Evolutionary conservation across 129 eudicot species (phyloP).

Genomic region (Artemisia argyi): DNA sequence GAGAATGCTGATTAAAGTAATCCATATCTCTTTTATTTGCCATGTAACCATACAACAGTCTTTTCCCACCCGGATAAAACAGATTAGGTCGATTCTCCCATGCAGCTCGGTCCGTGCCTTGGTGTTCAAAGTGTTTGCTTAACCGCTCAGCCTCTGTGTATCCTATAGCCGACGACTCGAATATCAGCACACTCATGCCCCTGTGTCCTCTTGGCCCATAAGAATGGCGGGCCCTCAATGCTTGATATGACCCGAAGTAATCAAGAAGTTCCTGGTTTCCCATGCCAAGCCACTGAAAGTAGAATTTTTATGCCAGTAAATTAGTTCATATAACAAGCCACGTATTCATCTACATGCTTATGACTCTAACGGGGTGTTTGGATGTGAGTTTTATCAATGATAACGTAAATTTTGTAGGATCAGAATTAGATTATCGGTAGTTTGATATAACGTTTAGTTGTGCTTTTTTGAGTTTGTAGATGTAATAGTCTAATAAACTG

Average conservation of each 20-base stretch:
- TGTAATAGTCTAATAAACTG: too few relatives aligned
- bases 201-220: constrained; percentile 92
- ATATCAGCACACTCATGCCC: constrained; percentile 76
- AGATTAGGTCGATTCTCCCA: constrained; percentile 48
- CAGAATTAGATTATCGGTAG: too few relatives aligned
- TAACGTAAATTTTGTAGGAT: too few relatives aligned
- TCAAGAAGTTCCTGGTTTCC: constrained; percentile 81
- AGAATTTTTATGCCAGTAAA: neutral
- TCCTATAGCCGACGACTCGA: constrained; percentile 75
- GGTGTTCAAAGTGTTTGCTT: constrained; percentile 61
- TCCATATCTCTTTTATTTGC: constrained; percentile 65
- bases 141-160: constrained; percentile 79
- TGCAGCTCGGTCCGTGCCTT: constrained; percentile 50
- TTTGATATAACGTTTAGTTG: too few relatives aligned
- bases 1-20: constrained; percentile 60
- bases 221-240: constrained; percentile 64
- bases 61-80: constrained; percentile 66
- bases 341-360: neutral
- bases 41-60: constrained; percentile 71
- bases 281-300: constrained; percentile 88
- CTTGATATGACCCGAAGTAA: constrained; percentile 53
- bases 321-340: neutral
- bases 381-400: too few relatives aligned
- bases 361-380: too few relatives aligned
- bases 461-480: too few relatives aligned